Conservation (phyloP, 805 yeast species). For the Hanseniaspora taiwanica region DNA sequence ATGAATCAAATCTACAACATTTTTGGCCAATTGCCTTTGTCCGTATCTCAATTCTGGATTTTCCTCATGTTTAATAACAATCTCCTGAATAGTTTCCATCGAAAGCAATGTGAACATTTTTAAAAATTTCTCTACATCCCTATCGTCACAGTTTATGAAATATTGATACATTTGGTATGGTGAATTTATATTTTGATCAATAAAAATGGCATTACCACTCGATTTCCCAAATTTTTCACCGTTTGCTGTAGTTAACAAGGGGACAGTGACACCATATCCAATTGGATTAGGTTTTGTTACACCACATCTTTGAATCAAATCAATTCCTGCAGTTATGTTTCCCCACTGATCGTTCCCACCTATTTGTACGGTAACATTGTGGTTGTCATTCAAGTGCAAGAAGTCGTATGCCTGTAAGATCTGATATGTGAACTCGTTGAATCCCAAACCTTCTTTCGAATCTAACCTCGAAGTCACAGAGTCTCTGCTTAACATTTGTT, state of each 20-base stretch:
- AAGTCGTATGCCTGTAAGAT: slow-evolving; percentile 89
- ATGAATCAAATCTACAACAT: slow-evolving; percentile 77
- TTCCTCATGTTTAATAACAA: slow-evolving; percentile 37
- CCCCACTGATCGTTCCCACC: slow-evolving; percentile 99
- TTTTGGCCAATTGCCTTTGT: slow-evolving; percentile 67
- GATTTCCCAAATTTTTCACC: slow-evolving; percentile 96
- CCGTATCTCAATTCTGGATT: slow-evolving; percentile 59
- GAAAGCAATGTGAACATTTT: slow-evolving; percentile 75
- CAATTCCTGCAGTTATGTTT: slow-evolving; percentile 91
- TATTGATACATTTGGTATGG: slow-evolving; percentile 78
- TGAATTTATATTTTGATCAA: slow-evolving; percentile 59
- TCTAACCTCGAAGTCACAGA: slow-evolving; percentile 62
- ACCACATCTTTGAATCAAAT: slow-evolving; percentile 54
- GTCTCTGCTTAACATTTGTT: slow-evolving; percentile 81
- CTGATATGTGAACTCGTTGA: slow-evolving; percentile 89
- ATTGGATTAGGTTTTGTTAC: slow-evolving; percentile 18
- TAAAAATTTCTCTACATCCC: slow-evolving; percentile 53
- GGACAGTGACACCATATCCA: slow-evolving; percentile 76
- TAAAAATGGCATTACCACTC: slow-evolving; percentile 92
- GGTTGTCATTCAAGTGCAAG: slow-evolving; percentile 54
- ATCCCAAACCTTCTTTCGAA: slow-evolving; percentile 63
- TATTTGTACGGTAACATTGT: slow-evolving; percentile 58
- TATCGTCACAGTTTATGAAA: slow-evolving; percentile 68
- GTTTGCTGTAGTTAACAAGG: slow-evolving; percentile 70
- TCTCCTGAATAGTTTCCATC: slow-evolving; percentile 36